Percentiles rank a stretch among this genome's conserved stretches.
Evolutionary conservation across 164 flowering plant genomes (phyloP).

Genomic region (Buxus sempervirens): DNA sequence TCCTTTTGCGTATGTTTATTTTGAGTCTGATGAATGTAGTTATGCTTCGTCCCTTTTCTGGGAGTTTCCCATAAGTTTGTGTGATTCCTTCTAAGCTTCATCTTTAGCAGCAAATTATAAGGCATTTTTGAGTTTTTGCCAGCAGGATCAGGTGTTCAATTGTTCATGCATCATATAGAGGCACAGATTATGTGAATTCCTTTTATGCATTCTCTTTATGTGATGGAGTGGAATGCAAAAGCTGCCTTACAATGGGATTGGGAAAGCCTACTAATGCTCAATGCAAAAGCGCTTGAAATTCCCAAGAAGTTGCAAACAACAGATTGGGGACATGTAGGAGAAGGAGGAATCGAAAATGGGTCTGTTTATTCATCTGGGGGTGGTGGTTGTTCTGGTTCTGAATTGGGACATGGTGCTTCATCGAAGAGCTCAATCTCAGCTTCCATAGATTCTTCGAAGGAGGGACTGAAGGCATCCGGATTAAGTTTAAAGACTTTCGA

Average conservation of each 20-base stretch:
- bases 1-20: not conserved
- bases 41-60: not conserved
- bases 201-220: conserved; percentile 22
- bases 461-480: conserved; percentile 32
- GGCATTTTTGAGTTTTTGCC: not conserved
- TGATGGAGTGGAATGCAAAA: conserved; percentile 53
- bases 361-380: conserved; percentile 45
- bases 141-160: conserved; percentile 1
- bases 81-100: not conserved
- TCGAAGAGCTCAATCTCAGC: conserved; percentile 66
- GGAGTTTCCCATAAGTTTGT: not conserved
- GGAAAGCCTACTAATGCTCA: conserved; percentile 38
- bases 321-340: conserved; percentile 50
- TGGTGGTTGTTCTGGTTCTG: conserved; percentile 47
- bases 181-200: not conserved
- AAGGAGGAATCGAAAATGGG: conserved; percentile 47
- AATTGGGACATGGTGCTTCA: conserved; percentile 45
- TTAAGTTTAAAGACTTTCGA: conserved; percentile 32
- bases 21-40: not conserved
- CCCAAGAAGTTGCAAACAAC: conserved; percentile 26
- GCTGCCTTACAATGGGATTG: conserved; percentile 47
- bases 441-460: conserved; percentile 57
- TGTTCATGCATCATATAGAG: not conserved
- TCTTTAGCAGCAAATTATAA: not conserved
- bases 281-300: conserved; percentile 30